Evolutionary conservation across 495 filamentous ascomycete species (phyloP).

Genomic region (Lichina pygmaea): DNA sequence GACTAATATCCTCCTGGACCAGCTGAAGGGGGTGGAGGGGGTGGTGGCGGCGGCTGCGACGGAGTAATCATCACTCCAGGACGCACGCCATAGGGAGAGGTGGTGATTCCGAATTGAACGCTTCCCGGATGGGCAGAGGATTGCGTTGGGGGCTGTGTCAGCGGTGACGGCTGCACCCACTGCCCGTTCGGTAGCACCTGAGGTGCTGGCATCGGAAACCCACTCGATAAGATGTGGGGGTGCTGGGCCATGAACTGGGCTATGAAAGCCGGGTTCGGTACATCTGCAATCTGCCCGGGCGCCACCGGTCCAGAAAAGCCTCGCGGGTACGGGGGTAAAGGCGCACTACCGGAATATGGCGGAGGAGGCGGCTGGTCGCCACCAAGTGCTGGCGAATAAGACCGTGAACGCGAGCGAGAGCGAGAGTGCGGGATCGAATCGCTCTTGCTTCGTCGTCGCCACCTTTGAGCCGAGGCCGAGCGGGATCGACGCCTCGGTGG

Average conservation of each 20-base stretch:
- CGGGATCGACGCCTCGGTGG: background rate
- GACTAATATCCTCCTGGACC: too few relatives aligned
- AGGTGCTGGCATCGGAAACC: background rate
- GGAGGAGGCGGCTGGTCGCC: conserved; percentile 9
- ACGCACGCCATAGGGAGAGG: too few relatives aligned
- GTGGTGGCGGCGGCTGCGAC: too few relatives aligned
- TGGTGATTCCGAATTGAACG: too few relatives aligned
- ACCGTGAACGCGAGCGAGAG: conserved; percentile 14
- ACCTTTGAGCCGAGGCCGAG: background rate
- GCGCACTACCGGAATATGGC: conserved; percentile 7
- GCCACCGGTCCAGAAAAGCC: background rate
- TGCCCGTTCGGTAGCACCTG: background rate
- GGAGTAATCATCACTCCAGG: too few relatives aligned
- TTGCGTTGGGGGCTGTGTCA: background rate
- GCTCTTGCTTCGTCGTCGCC: background rate
- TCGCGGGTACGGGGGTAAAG: background rate
- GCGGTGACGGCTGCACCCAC: background rate
- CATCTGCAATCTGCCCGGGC: background rate
- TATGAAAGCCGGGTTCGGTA: background rate
- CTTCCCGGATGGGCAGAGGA: too few relatives aligned
- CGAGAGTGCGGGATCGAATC: background rate
- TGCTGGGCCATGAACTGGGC: background rate
- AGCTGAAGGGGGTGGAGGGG: too few relatives aligned
- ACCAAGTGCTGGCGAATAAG: conserved; percentile 19
- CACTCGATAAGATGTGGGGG: background rate